These are phyloP conservation scores for Diplosphaera chodatii DNA, from an alignment of 139 green algal genomes.

Conservation along the genomic window DNA sequence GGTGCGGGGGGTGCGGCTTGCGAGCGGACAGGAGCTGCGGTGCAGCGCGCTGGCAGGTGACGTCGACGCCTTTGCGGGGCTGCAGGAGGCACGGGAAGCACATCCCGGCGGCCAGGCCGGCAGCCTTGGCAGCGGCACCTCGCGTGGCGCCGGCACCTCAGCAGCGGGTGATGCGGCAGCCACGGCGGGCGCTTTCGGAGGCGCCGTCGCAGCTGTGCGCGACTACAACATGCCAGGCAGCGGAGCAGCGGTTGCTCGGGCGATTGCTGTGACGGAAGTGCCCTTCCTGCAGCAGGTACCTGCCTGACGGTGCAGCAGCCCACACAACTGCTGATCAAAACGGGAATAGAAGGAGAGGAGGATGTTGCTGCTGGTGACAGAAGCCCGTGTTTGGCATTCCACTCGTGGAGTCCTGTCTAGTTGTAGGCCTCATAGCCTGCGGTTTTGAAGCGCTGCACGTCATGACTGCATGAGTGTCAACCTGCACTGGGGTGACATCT, in stretches of 20 bases:
- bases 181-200: not conserved
- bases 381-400: too few relatives aligned
- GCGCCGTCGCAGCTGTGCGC: too few relatives aligned
- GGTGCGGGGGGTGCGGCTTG: not conserved
- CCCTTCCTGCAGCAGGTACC: not conserved
- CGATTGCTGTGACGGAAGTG: not conserved
- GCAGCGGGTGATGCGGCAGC: not conserved
- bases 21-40: constrained; percentile 7
- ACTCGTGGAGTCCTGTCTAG: too few relatives aligned
- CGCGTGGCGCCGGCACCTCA: not conserved
- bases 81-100: not conserved
- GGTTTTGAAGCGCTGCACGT: too few relatives aligned
- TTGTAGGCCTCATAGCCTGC: too few relatives aligned
- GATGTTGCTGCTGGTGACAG: too few relatives aligned
- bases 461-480: too few relatives aligned
- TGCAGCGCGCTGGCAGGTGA: not conserved
- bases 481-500: too few relatives aligned
- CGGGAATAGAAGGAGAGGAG: too few relatives aligned
- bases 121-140: not conserved
- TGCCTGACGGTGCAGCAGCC: too few relatives aligned
- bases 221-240: too few relatives aligned
- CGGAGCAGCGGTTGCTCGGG: not conserved
- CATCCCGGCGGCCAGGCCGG: not conserved
- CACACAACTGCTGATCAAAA: too few relatives aligned
- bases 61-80: not conserved